Evolutionary conservation across 2,329 filamentous ascomycete species (phyloP).

Genomic region (Fusarium concolor): DNA sequence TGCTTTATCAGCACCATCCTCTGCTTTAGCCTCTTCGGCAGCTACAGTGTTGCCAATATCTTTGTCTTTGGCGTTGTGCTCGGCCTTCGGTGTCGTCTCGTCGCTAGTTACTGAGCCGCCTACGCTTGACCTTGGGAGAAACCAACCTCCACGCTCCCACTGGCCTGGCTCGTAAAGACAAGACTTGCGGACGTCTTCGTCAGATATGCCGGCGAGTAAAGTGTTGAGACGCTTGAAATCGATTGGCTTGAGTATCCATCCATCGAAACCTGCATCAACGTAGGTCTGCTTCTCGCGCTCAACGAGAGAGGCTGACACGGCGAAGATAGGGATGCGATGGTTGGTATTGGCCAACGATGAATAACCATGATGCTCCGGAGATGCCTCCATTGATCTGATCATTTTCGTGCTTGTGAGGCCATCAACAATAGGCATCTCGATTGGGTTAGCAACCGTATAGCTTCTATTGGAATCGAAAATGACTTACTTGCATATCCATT

Average conservation of each 20-base stretch:
- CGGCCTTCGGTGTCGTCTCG: conserved; percentile 46
- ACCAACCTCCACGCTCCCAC: conserved; percentile 93
- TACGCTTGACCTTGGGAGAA: conserved; percentile 52
- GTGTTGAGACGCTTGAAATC: conserved; percentile 80
- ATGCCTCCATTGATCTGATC: conserved; percentile 79
- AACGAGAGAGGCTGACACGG: conserved; percentile 84
- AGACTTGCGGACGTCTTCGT: conserved; percentile 66
- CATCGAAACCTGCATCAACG: conserved; percentile 83
- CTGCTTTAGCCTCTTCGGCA: not conserved
- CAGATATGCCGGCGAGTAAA: conserved; percentile 76
- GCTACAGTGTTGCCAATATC: conserved; percentile 28
- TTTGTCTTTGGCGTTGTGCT: conserved; percentile 29
- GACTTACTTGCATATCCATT: conserved; percentile 90
- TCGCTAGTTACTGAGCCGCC: conserved; percentile 33
- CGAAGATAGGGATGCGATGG: conserved; percentile 81
- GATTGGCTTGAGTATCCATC: conserved; percentile 91
- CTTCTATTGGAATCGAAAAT: not conserved
- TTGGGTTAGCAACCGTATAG: not conserved
- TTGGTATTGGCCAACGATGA: conserved; percentile 71
- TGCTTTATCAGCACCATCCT: not conserved
- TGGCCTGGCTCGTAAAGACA: conserved; percentile 76
- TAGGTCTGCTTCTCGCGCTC: conserved; percentile 78
- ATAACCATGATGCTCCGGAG: conserved; percentile 58
- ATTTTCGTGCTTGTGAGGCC: conserved; percentile 84
- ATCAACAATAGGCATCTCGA: conserved; percentile 93